A percentile compares a stretch with the other conserved stretches of the same genome.
Evolutionary conservation across 495 filamentous ascomycete genomes (phyloP).

Genomic region (Penicillium antarcticum): DNA sequence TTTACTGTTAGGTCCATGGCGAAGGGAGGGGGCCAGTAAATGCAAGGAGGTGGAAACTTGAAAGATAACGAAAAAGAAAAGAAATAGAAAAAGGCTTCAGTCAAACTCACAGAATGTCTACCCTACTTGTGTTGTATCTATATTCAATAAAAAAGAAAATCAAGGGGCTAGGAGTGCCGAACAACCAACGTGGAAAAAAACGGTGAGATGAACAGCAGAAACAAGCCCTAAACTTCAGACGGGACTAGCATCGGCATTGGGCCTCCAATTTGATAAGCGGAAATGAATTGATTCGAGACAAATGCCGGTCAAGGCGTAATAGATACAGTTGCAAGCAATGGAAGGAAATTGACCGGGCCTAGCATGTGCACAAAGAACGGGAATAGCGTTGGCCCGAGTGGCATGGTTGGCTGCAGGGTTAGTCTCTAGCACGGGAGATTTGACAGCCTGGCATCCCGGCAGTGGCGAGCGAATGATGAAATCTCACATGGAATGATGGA

Average conservation of each 20-base stretch:
- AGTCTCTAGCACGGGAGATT: too few species aligned
- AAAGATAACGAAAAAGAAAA: constrained; percentile 9
- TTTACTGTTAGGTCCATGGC: constrained; percentile 16
- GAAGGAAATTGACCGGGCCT: too few species aligned
- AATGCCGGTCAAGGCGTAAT: background rate
- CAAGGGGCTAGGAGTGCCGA: constrained; percentile 12
- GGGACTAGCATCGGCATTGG: background rate
- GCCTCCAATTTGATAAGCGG: constrained; percentile 15
- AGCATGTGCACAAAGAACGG: too few species aligned
- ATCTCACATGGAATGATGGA: too few species aligned
- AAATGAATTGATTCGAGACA: constrained; percentile 2
- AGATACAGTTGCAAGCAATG: too few species aligned
- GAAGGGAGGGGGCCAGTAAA: background rate
- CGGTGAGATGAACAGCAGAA: constrained; percentile 16
- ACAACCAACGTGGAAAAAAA: constrained; percentile 7
- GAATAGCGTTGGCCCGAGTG: too few species aligned
- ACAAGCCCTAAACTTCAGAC: constrained; percentile 4
- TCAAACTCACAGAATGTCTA: constrained; percentile 5
- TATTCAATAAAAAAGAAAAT: constrained; percentile 7
- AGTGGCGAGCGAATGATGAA: too few species aligned
- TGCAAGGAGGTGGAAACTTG: background rate
- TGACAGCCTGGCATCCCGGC: too few species aligned
- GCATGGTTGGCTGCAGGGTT: too few species aligned
- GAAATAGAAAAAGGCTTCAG: constrained; percentile 1
- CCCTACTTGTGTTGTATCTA: constrained; percentile 12